Conservation (phyloP, 163 green algal species). For the Botryococcus braunii region DNA sequence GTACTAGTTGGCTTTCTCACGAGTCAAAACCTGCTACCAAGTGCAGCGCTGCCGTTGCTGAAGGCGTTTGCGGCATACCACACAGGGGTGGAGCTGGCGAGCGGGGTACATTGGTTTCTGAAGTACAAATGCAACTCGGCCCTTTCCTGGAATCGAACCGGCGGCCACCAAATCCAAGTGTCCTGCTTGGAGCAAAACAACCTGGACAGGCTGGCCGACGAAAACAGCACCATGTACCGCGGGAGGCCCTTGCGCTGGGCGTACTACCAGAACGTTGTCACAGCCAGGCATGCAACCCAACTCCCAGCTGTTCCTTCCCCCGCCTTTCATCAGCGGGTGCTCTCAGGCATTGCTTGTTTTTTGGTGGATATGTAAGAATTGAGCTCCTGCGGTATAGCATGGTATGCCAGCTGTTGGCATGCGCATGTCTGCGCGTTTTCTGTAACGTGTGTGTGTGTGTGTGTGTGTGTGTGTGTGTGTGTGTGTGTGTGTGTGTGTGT, state of each 20-base stretch:
- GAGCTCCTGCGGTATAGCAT: no score
- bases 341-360: no score
- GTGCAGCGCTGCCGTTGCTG: neutral
- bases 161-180: slow-evolving; percentile 21
- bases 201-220: slow-evolving; percentile 5
- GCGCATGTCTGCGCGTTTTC: no score
- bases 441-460: no score
- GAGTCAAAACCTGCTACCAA: no score
- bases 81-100: slow-evolving; percentile 26
- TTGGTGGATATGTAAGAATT: no score
- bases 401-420: no score
- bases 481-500: no score
- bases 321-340: no score
- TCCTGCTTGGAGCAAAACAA: neutral
- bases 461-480: no score
- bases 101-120: slow-evolving; percentile 35
- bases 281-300: slow-evolving; percentile 8
- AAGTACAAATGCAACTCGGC: slow-evolving; percentile 27
- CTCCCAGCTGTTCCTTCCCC: no score
- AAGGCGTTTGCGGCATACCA: neutral
- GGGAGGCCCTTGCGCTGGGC: slow-evolving; percentile 15
- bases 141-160: slow-evolving; percentile 25
- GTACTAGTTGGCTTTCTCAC: no score
- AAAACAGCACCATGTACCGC: slow-evolving; percentile 1
- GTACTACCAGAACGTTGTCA: slow-evolving; percentile 48